Evolutionary conservation across 768 basidiomycete species (phyloP).

Genomic region (Suillus cothurnatus): DNA sequence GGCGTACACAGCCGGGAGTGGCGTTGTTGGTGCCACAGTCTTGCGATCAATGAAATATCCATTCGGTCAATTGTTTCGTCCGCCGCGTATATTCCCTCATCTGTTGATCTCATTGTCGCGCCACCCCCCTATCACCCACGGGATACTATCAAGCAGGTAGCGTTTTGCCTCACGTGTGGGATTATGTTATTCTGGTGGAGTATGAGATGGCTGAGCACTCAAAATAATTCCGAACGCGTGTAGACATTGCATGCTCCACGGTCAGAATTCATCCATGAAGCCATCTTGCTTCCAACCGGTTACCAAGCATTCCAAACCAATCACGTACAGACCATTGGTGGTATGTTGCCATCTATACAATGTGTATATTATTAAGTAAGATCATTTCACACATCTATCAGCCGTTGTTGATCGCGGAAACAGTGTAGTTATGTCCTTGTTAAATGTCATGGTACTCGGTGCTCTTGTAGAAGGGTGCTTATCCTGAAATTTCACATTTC

Average conservation of each 20-base stretch:
- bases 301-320: not conserved
- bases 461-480: not conserved
- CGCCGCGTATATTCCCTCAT: not conserved
- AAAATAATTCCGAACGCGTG: not conserved
- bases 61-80: not conserved
- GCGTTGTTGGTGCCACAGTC: not conserved
- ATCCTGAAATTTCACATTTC: conserved; percentile 2
- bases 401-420: not conserved
- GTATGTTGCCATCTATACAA: not conserved
- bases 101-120: not conserved
- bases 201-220: conserved; percentile 7
- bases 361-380: conserved; percentile 4
- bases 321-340: not conserved
- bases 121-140: conserved; percentile 5
- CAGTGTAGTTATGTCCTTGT: conserved; percentile 1
- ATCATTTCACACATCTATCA: not conserved
- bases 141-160: not conserved
- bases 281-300: not conserved
- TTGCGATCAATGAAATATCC: conserved; percentile 8
- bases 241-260: not conserved
- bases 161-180: conserved; percentile 30
- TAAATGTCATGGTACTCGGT: not conserved
- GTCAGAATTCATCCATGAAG: not conserved
- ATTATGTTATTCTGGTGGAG: conserved; percentile 27
- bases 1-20: conserved; percentile 4